Evolutionary conservation across 202 grass and related monocot species (phyloP), one percentile per base, ranked within the genome.

Genomic region (Thinopyrum obtusiflorum): DNA sequence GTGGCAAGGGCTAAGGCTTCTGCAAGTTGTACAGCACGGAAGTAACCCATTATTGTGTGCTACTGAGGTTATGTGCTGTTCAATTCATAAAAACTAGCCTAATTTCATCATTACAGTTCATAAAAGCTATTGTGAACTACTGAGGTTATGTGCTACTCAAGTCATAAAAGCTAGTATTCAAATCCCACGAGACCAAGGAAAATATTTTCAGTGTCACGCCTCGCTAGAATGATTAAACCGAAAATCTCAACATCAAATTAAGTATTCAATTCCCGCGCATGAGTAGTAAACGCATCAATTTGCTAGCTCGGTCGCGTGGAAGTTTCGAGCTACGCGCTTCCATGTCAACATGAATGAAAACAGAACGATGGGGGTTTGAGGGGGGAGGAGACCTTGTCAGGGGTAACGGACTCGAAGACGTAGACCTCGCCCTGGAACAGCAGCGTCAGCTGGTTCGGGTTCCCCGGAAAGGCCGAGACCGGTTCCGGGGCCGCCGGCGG

Each of bases 371-470:
- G 26, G 20, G 61, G 46, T 14, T 17, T 62, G 10, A 42, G 78
- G 25, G 72, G 12, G 42, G 78, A 65, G 36, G 6, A 63, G 18
- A 97, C 92, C 94, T 92, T 97, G 1, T 97, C 94, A 14, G 88
- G 90, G 14, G 94, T 97, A 60, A 97, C 88, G 46, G 90, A 97
- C 71, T 97, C 92, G 90, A 97, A 97, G 39, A 97, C 94, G 84
- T 94, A 97, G 31, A 97, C 92, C 88, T 97, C 92, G 68, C 94
- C 94, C 82, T 97, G 92, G 88, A 97, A 97, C 66, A 94, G 73
- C 60, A 97, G 92, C 46, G 92, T 97, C 35, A 97, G 60, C 90
- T 92, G 94, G 86, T 92, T 94, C 31, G 86, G 87, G 78, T 24
- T 87, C 23, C 59, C 79, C 23, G 83, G 60, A 28, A 88, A 70